These are phyloP conservation scores for Xylaria sp. DNA, from an alignment of 2,329 filamentous ascomycete genomes.

Conservation along the genomic window DNA sequence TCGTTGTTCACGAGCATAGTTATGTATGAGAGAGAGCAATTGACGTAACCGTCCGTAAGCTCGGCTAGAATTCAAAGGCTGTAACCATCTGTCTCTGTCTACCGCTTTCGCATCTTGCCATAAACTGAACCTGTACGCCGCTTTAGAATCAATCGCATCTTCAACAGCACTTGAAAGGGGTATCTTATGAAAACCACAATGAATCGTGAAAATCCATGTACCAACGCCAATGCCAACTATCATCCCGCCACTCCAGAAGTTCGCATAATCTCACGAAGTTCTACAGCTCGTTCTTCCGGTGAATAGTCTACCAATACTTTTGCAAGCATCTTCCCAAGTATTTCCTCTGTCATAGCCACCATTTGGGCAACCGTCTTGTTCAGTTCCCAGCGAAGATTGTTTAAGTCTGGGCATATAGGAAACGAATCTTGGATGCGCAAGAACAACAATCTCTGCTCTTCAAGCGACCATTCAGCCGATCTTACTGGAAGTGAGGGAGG, in stretches of 20 bases:
- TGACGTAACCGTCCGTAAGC: too few relatives aligned
- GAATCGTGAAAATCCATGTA: constrained; percentile 4
- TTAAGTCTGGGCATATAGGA: constrained; percentile 42
- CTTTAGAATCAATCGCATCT: not conserved
- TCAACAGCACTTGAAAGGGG: constrained; percentile 12
- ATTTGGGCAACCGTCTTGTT: constrained; percentile 43
- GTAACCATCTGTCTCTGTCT: constrained; percentile 10
- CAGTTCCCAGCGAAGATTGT: constrained; percentile 39
- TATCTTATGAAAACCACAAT: constrained; percentile 23
- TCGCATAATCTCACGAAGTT: constrained; percentile 32
- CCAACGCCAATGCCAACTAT: constrained; percentile 14
- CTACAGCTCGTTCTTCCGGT: constrained; percentile 28
- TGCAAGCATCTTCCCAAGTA: constrained; percentile 44
- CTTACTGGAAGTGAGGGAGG: constrained; percentile 25
- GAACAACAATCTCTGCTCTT: constrained; percentile 45
- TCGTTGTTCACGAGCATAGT: too few relatives aligned
- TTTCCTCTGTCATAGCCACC: constrained; percentile 43
- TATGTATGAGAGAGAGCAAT: too few relatives aligned
- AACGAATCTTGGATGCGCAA: constrained; percentile 44
- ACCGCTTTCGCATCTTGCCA: constrained; percentile 17
- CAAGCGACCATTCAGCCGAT: constrained; percentile 42
- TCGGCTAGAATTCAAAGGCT: constrained; percentile 4
- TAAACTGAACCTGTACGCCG: not conserved
- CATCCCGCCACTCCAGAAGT: constrained; percentile 13
- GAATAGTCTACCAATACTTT: constrained; percentile 37